Base-by-base conservation (phyloP, 1,284 basidiomycete genomes). In the Pseudozyma thailandica region DNA sequence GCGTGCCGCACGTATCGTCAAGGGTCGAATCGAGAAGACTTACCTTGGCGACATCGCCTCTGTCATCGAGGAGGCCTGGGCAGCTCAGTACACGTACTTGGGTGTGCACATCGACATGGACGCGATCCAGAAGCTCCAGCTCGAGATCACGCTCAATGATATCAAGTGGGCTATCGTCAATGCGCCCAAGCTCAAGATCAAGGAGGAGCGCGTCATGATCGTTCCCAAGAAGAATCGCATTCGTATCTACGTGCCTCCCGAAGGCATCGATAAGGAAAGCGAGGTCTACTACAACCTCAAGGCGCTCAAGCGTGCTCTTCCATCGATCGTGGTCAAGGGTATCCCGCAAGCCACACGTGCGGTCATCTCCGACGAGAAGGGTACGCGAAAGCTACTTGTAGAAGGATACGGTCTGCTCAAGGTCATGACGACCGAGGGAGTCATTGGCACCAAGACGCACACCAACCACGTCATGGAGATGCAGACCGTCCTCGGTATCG, bases 381-480 rank as follows among this genome's bases (percentile, higher is more conserved):
- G 78, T 28, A 64, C 62, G 31, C 72, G 78, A 30, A 81, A 82
- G 53, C 66, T 82, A 13, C 72, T 80, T 6, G 80, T 82, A 4
- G 81, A 98, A 86, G 96, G 96, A 9, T 96, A 98, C 83, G 96
- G 96, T n/a, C 85, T 99, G 61, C 90, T 93, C 77, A 92, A 93
- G 79, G 95, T 97, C 78, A 98, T 99, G 96, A 91, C 89, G 23
- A 97, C 94, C 0, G 94, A 97, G 85, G 95, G 94, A 78, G 93
- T 99, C 54, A 86, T 96, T 54, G 95, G 95, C 37, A 90, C 92
- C 78, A 87, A 91, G 70, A 97, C 96, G 7, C 90, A 92, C 21
- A 95, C 94, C 4, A 99, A 99, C 82, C 95, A 98, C 84, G 91
- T 99, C 47, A 96, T 98, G 84, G 96, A 99, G 84, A 92, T 94